phyloP scores from a whole-genome alignment of 176 grass and related monocot genomes.

The Microstegium vimineum region DNA sequence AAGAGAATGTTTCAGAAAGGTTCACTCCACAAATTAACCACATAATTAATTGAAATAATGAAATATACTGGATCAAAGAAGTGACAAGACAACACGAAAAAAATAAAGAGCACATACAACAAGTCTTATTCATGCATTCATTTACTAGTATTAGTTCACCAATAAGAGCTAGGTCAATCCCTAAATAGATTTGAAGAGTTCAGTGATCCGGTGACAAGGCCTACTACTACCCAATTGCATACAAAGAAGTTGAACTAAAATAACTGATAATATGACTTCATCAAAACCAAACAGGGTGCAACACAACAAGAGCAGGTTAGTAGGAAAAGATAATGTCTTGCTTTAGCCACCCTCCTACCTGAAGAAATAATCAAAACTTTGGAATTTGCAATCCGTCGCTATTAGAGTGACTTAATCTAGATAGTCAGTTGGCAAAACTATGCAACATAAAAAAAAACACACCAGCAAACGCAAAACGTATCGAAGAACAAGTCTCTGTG shows the following conservation, averaged over 20 bases:
- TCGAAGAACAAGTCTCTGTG: neutral
- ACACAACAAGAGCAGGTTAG: neutral
- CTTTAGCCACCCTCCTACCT: slow-evolving; percentile 5
- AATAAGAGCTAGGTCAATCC: slow-evolving; percentile 10
- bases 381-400: neutral
- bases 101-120: neutral
- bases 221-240: neutral
- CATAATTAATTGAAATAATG: neutral
- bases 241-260: neutral
- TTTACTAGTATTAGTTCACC: neutral
- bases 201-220: neutral
- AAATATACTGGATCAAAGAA: neutral
- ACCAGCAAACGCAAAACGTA: neutral
- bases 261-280: neutral
- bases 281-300: neutral
- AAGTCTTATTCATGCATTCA: neutral
- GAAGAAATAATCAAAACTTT: slow-evolving; percentile 18
- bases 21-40: neutral
- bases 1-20: slow-evolving; percentile 5
- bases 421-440: neutral
- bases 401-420: slow-evolving; percentile 10
- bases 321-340: neutral
- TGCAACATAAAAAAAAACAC: neutral
- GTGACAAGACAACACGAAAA: neutral
- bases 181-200: slow-evolving; percentile 24